Conservation (phyloP, 75 land plant genomes). For the Pseudotsuga menziesii region DNA sequence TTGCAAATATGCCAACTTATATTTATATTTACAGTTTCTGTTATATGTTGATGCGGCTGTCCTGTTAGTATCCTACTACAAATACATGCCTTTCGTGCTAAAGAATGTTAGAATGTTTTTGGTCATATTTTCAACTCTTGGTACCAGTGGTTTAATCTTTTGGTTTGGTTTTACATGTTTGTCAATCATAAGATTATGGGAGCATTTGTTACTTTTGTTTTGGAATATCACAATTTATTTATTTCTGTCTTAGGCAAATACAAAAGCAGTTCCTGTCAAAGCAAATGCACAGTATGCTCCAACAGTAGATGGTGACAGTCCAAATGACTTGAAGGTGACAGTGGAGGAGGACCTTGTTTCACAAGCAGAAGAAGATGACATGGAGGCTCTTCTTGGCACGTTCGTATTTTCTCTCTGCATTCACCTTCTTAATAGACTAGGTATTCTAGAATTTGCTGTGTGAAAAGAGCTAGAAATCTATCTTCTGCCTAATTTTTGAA, state of each 20-base stretch:
- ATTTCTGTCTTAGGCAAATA: conserved; percentile 60
- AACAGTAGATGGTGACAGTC: conserved; percentile 29
- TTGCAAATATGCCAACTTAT: background rate
- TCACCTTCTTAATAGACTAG: conserved; percentile 8
- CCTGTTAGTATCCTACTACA: background rate
- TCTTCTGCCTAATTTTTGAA: background rate
- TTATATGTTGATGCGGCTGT: background rate
- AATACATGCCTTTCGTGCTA: background rate
- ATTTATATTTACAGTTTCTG: background rate
- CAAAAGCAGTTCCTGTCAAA: conserved; percentile 42
- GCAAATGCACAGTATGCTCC: conserved; percentile 38
- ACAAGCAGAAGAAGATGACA: conserved; percentile 98
- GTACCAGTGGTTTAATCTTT: background rate
- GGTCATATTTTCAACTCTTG: background rate
- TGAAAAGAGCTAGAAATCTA: background rate
- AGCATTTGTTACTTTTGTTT: background rate
- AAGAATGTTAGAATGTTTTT: background rate
- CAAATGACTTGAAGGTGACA: conserved; percentile 51
- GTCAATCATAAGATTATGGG: background rate
- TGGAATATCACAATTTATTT: background rate
- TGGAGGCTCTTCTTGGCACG: conserved; percentile 98
- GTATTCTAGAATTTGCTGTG: background rate
- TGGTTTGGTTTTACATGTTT: background rate
- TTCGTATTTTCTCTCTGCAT: conserved; percentile 31
- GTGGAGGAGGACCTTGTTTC: conserved; percentile 93